phyloP scores from a whole-genome alignment of 1,284 basidiomycete genomes.

The Bondarzewia mesenterica region DNA sequence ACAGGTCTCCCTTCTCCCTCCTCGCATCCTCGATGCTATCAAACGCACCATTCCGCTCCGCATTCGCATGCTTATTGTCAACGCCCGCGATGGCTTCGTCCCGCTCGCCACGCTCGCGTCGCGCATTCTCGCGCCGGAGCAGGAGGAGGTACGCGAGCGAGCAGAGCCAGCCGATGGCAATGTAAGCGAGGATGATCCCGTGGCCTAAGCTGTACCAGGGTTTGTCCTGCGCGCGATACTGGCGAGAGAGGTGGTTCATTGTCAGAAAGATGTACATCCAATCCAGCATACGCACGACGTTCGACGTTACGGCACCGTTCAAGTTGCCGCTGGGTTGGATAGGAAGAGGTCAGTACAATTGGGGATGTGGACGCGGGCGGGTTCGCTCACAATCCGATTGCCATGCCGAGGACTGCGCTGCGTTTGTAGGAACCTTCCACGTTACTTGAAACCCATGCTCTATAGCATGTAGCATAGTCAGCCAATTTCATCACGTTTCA shows the following conservation, averaged over 20 bases:
- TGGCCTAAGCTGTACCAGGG: slow-evolving; percentile 69
- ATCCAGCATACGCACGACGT: slow-evolving; percentile 40
- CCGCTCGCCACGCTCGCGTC: slow-evolving; percentile 53
- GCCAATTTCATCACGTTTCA: too few species aligned
- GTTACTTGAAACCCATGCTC: slow-evolving; percentile 44
- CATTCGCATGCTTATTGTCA: slow-evolving; percentile 18
- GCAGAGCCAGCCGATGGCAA: slow-evolving; percentile 51
- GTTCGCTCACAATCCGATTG: slow-evolving; percentile 48
- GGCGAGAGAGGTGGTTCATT: slow-evolving; percentile 1
- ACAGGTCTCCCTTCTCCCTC: slow-evolving; percentile 35
- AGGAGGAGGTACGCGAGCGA: slow-evolving; percentile 38
- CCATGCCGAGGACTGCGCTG: slow-evolving; percentile 63
- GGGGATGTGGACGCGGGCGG: not conserved
- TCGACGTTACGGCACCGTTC: slow-evolving; percentile 65
- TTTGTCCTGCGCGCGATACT: slow-evolving; percentile 58
- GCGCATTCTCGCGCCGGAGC: slow-evolving; percentile 52
- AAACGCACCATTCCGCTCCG: slow-evolving; percentile 27
- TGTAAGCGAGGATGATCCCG: slow-evolving; percentile 63
- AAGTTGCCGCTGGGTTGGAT: slow-evolving; percentile 45
- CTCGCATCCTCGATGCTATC: slow-evolving; percentile 30
- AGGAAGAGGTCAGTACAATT: not conserved
- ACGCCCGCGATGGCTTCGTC: slow-evolving; percentile 48
- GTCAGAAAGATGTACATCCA: not conserved
- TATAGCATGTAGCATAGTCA: slow-evolving; percentile 10
- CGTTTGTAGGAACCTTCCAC: slow-evolving; percentile 65